Evolutionary conservation across 345 rosid species (phyloP).

Genomic region (Euphorbia lathyris): DNA sequence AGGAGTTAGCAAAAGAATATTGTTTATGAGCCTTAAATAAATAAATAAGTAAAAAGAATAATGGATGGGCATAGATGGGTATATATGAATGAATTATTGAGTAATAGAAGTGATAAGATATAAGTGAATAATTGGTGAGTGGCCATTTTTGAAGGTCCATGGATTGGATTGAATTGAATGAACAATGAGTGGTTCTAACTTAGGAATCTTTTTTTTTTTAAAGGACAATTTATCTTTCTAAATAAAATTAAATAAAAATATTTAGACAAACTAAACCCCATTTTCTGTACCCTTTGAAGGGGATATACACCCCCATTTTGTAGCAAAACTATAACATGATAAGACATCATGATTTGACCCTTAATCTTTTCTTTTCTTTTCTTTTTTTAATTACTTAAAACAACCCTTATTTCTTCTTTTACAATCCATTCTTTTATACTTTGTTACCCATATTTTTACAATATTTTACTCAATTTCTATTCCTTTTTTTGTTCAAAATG

Average conservation of each 20-base stretch:
- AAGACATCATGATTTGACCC: neutral
- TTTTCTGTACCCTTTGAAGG: neutral
- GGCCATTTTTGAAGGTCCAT: conserved; percentile 5
- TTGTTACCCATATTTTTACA: no score
- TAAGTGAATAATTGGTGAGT: conserved; percentile 13
- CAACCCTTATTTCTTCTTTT: no score
- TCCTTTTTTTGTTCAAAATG: no score
- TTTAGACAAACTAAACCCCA: neutral
- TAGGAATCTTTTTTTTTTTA: neutral
- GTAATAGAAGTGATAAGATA: conserved; percentile 9
- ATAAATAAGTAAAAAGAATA: neutral
- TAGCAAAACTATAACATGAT: neutral
- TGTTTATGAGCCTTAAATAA: neutral
- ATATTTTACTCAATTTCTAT: no score
- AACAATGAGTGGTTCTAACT: neutral
- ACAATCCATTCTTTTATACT: no score
- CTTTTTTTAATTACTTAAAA: no score
- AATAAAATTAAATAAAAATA: neutral
- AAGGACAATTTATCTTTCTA: neutral
- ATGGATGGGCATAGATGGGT: neutral
- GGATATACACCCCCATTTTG: neutral
- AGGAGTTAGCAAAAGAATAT: neutral
- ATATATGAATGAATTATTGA: conserved; percentile 13
- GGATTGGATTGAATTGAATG: neutral
- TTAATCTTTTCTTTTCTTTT: neutral